phyloP scores from a whole-genome alignment of 208 protist genomes.

The Leishmania lainsoni region DNA sequence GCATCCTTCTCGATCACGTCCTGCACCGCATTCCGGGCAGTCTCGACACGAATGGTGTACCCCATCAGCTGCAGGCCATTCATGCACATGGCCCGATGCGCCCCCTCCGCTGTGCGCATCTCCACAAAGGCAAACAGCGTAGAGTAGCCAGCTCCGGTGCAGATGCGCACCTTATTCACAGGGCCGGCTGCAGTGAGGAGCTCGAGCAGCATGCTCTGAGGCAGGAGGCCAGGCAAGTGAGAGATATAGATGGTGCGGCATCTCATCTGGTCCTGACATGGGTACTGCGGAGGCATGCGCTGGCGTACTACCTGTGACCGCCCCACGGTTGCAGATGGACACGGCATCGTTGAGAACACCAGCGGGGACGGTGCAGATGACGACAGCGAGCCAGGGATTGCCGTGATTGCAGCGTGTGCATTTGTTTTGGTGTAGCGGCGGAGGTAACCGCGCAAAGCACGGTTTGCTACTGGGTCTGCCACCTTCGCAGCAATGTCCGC shows the following conservation, averaged over 20 bases:
- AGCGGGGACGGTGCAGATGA: not conserved
- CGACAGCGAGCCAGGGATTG: not conserved
- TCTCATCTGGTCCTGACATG: conserved; percentile 43
- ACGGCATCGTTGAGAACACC: conserved; percentile 22
- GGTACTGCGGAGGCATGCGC: conserved; percentile 7
- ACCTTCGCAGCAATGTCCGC: conserved; percentile 35
- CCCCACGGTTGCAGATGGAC: not conserved
- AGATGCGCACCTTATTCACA: conserved; percentile 85
- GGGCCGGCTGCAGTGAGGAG: conserved; percentile 51
- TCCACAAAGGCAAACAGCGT: conserved; percentile 89
- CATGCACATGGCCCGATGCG: conserved; percentile 51
- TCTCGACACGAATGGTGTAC: conserved; percentile 63
- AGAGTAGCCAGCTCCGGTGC: conserved; percentile 55
- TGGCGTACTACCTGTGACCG: not conserved
- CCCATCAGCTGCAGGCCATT: conserved; percentile 66
- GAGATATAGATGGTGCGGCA: conserved; percentile 82
- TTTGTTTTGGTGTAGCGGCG: conserved; percentile 48
- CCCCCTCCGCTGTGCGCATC: conserved; percentile 67
- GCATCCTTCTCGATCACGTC: conserved; percentile 73
- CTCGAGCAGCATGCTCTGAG: conserved; percentile 65
- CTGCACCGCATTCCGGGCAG: conserved; percentile 79
- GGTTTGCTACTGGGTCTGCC: conserved; percentile 28
- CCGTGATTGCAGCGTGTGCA: conserved; percentile 13
- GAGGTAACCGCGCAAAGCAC: conserved; percentile 56
- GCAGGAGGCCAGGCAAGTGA: conserved; percentile 58